phyloP scores from a whole-genome alignment of 2,329 filamentous ascomycete genomes.

The Aspergillus uvarum region DNA sequence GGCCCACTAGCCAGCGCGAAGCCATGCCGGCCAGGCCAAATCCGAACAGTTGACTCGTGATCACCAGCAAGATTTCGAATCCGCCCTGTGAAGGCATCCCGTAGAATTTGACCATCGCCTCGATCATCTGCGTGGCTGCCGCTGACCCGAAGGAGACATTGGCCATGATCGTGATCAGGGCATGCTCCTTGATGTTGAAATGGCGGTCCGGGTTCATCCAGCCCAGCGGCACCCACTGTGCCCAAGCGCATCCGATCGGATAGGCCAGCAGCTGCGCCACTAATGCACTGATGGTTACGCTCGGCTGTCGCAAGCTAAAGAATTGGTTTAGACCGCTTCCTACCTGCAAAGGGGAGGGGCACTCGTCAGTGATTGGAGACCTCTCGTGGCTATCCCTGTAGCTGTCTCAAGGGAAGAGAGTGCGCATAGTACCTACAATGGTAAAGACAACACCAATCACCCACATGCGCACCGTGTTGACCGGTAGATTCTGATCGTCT shows the following conservation, averaged over 20 bases:
- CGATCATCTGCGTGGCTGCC: constrained; percentile 39
- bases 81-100: constrained; percentile 58
- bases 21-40: constrained; percentile 63
- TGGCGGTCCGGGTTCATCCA: constrained; percentile 45
- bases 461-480: constrained; percentile 41
- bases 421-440: constrained; percentile 27
- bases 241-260: constrained; percentile 44
- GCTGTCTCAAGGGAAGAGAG: neutral
- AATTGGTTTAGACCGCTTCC: constrained; percentile 42
- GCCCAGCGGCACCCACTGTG: constrained; percentile 39
- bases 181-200: constrained; percentile 44
- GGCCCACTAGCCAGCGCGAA: constrained; percentile 58
- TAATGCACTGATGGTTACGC: constrained; percentile 39
- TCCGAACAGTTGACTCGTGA: constrained; percentile 63
- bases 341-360: constrained; percentile 21
- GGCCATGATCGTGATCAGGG: constrained; percentile 47
- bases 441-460: constrained; percentile 40
- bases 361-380: constrained; percentile 1
- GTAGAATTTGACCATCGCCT: constrained; percentile 52
- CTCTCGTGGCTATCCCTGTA: neutral
- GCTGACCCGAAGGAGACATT: constrained; percentile 51
- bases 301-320: constrained; percentile 41
- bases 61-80: constrained; percentile 60
- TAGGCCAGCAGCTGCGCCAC: constrained; percentile 48
- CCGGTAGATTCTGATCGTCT: constrained; percentile 32